Conservation (phyloP, 805 yeast species). For the Candida maesae region DNA sequence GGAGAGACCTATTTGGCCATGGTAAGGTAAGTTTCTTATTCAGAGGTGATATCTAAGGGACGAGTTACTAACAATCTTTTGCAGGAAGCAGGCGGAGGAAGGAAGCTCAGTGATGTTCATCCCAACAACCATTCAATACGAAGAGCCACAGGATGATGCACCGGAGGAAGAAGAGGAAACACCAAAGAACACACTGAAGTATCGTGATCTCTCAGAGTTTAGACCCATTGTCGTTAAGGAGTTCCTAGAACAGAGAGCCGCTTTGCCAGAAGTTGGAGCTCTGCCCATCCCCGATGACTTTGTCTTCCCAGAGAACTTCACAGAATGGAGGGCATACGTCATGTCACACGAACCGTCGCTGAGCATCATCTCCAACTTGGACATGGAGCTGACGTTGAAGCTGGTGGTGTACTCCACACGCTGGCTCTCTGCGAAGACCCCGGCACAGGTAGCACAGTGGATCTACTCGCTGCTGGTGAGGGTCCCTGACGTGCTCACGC, state of each 20-base stretch:
- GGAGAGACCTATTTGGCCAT: slow-evolving; percentile 27
- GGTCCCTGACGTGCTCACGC: slow-evolving; percentile 16
- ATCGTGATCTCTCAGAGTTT: background rate
- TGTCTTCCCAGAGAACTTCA: slow-evolving; percentile 23
- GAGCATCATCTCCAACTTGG: slow-evolving; percentile 18
- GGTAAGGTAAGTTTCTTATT: slow-evolving; percentile 19
- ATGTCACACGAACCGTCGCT: slow-evolving; percentile 15
- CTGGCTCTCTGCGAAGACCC: slow-evolving; percentile 20
- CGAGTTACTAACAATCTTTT: slow-evolving; percentile 2
- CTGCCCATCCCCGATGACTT: slow-evolving; percentile 17
- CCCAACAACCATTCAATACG: slow-evolving; percentile 1
- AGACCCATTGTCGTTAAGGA: slow-evolving; percentile 4
- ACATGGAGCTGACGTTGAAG: slow-evolving; percentile 18
- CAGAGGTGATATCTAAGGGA: too few relatives aligned
- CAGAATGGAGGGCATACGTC: slow-evolving; percentile 23
- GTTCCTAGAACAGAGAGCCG: slow-evolving; percentile 7
- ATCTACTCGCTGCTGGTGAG: slow-evolving; percentile 17
- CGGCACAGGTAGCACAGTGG: slow-evolving; percentile 18
- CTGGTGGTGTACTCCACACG: slow-evolving; percentile 21
- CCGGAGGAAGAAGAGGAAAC: background rate
- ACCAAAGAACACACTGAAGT: background rate
- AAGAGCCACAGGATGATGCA: background rate
- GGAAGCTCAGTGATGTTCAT: slow-evolving; percentile 13
- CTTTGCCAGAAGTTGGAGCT: slow-evolving; percentile 12
- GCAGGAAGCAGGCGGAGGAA: slow-evolving; percentile 11